Base-by-base conservation (phyloP, 2,329 filamentous ascomycete species). In the Zymoseptoria pseudotritici region DNA sequence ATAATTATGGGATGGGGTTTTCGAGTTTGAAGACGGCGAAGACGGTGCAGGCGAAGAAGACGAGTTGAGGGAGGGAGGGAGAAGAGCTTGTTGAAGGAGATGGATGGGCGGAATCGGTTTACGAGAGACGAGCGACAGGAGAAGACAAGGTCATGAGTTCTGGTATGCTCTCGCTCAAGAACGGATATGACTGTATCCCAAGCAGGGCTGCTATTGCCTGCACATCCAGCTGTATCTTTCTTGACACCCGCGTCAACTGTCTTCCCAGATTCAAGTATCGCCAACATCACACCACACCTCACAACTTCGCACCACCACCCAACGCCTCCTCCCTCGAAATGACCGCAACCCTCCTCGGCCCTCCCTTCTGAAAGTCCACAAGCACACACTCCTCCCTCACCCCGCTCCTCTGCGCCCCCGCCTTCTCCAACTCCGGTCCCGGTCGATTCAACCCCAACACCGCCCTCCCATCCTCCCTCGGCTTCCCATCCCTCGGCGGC, bases 341-440 rank as follows among this genome's bases (percentile, higher is more conserved):
- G 8, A 87, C 79, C 60, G 81, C 79, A 46, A 86, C 75, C 63
- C 83, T 76, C 63, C 82, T 75, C 21, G 82, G 82, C 19, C 81
- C 82, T 60, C 83, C 82, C 58, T 81, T 81, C 64, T 72, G 77
- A 59, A 86, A 86, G 54, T 78, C 78, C 7, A 83, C 80, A 20
- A 84, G 73, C 24, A 86, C 79, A 54, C 85, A 82, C 66, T 80
- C 78, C 56, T 85, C 82, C 24, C 65, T 72, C 22, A 83, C 75
- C 0, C 83, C 84, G 61, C 67, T 76, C 65, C 81, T 76, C 3
- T 73, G 77, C 7, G 71, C 51, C 17, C 64, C 60, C 24, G 59
- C 55, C 20, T 56, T 76, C 60, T 81, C 78, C 3, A 86, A 71
- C 67, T 86, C 84, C 46, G 76, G 76, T 0, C 84, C 84, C 1